phyloP scores from a whole-genome alignment of 352 stramenopile genomes.

The Thalassiosira ordinaria region DNA sequence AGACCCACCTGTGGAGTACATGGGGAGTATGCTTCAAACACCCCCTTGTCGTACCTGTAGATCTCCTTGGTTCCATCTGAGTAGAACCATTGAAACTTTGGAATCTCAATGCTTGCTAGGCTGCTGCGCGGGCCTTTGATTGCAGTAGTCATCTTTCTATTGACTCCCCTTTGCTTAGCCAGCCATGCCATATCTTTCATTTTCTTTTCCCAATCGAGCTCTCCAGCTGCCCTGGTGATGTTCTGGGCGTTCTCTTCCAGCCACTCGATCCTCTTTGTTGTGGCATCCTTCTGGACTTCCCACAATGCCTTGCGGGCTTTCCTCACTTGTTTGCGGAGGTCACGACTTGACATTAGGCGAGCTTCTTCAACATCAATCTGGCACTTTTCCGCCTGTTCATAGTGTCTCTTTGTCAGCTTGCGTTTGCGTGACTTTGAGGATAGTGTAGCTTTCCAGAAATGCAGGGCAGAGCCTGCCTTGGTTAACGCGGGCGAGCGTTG shows the following conservation, averaged over 20 bases:
- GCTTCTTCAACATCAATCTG: too few species aligned
- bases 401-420: too few species aligned
- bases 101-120: background rate
- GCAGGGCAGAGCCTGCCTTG: background rate
- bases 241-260: constrained; percentile 26
- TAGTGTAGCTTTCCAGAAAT: constrained; percentile 39
- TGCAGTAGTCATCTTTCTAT: background rate
- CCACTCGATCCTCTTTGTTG: constrained; percentile 19
- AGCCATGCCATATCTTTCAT: constrained; percentile 9
- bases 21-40: constrained; percentile 4
- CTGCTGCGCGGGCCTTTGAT: background rate
- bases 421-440: too few species aligned
- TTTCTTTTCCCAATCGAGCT: constrained; percentile 32
- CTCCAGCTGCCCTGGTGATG: constrained; percentile 23
- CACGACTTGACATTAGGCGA: too few species aligned
- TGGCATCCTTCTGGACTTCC: constrained; percentile 21
- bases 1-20: background rate
- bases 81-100: constrained; percentile 18
- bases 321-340: background rate
- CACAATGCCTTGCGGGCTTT: background rate
- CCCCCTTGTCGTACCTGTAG: background rate
- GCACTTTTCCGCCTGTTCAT: too few species aligned
- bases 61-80: constrained; percentile 6
- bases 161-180: background rate
- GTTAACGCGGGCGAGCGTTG: constrained; percentile 27